phyloP scores from a whole-genome alignment of 2,329 filamentous ascomycete species.

The Cladosporium phlei region DNA sequence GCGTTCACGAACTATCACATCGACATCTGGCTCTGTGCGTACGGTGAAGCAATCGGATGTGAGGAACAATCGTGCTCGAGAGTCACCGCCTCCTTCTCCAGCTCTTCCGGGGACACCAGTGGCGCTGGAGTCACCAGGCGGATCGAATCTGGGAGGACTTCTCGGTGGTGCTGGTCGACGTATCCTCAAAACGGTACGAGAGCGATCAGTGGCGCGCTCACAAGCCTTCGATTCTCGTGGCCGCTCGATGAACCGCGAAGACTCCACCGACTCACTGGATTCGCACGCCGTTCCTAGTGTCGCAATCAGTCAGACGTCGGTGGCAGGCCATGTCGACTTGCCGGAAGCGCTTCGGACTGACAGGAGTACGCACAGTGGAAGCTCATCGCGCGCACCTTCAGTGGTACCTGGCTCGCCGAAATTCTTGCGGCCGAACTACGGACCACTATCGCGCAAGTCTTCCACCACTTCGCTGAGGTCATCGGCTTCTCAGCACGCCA shows the following conservation, averaged over 20 bases:
- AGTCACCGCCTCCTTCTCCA: slow-evolving; percentile 39
- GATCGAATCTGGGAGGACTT: slow-evolving; percentile 40
- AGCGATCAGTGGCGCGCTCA: slow-evolving; percentile 23
- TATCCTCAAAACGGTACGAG: slow-evolving; percentile 44
- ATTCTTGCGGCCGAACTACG: slow-evolving; percentile 19
- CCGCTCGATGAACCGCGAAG: slow-evolving; percentile 58
- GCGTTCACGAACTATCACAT: slow-evolving; percentile 38
- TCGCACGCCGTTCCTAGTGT: slow-evolving; percentile 62
- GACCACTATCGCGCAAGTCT: slow-evolving; percentile 23
- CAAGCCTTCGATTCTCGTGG: slow-evolving; percentile 42
- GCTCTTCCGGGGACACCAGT: slow-evolving; percentile 42
- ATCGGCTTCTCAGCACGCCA: slow-evolving; percentile 7
- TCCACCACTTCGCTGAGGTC: slow-evolving; percentile 24
- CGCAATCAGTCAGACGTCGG: slow-evolving; percentile 57
- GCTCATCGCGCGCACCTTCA: slow-evolving; percentile 21
- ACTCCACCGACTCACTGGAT: slow-evolving; percentile 54
- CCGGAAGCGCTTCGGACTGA: slow-evolving; percentile 42
- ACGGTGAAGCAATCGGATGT: slow-evolving; percentile 43
- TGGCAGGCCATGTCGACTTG: slow-evolving; percentile 55
- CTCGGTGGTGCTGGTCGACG: slow-evolving; percentile 44
- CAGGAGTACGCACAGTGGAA: slow-evolving; percentile 26
- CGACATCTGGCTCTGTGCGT: slow-evolving; percentile 39
- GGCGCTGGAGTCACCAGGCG: slow-evolving; percentile 39
- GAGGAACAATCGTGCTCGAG: slow-evolving; percentile 13
- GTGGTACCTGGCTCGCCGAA: slow-evolving; percentile 21